Base-by-base conservation (phyloP, 495 filamentous ascomycete species). In the Annulohypoxylon maeteangense region DNA sequence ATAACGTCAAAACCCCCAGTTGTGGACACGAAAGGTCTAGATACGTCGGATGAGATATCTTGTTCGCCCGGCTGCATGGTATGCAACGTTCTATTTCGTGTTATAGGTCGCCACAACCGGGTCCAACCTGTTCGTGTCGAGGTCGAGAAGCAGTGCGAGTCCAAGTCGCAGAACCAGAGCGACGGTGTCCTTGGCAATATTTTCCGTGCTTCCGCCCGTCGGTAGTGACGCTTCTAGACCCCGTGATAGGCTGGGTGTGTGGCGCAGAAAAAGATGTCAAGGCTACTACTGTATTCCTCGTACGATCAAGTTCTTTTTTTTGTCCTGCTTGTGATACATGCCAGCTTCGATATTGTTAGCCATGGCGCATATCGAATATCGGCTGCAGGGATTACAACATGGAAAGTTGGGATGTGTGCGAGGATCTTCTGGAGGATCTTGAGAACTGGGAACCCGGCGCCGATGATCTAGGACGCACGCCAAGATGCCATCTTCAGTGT, bases 331-430 rank as follows among this genome's bases (percentile, higher is more conserved):
- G 27, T 14, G n/a, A 48, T 42, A 34, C 36, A 20, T 48, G 45
- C 20, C 22, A 48, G 45, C 8, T 48, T 25, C 7, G 45, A 20
- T 48, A 48, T 20, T 57, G 18, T 18, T 48, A 48, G 45, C n/a
- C n/a, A n/a, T n/a, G n/a, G n/a, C n/a, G n/a, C 45, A 48, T 47
- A 18, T 7, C 42, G 16, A 47, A 61, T 36, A 67, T 63, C 4
- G 34, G 23, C 25, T 53, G 59, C 70, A 73, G 65, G 70, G 70
- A 65, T 73, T 18, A 50, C 38, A 51, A 48, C 60, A 68, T 68
- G 70, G 62, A 72, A 72, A 64, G 27, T 55, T 36, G 32, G 54
- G 50, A 63, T 72, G 56, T n/a, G 56, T 14, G 44, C 48, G 65
- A 68, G 32, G 68, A 71, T 56, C 61, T 27, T 65, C 57, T 57